A percentile compares a stretch with the other conserved stretches of the same genome.
Evolutionary conservation across 2,329 filamentous ascomycete species (phyloP).

Genomic region (Sporothrix pseudoabietina): DNA sequence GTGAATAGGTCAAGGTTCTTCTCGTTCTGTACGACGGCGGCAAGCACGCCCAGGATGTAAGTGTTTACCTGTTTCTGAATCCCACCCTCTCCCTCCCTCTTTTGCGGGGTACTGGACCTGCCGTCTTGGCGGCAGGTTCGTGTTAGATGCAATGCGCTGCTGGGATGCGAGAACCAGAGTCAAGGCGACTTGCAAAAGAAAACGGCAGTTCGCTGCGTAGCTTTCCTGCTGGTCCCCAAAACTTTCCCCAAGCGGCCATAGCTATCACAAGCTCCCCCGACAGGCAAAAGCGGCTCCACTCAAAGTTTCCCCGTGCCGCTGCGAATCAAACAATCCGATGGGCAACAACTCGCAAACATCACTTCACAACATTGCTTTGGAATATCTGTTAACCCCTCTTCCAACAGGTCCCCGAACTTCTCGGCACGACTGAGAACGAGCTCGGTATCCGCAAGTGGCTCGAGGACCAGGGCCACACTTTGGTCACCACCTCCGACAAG

Average conservation of each 20-base stretch:
- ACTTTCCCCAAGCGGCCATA: neutral
- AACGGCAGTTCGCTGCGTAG: constrained; percentile 3
- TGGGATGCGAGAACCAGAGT: neutral
- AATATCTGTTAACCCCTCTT: neutral
- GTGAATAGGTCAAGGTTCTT: constrained; percentile 86
- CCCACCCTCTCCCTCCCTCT: neutral
- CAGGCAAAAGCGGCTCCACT: neutral
- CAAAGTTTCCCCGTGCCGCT: constrained; percentile 17
- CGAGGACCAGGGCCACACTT: constrained; percentile 92
- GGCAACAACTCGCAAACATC: neutral
- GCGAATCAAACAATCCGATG: constrained; percentile 16
- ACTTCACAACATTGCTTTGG: too few species aligned
- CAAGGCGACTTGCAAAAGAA: neutral
- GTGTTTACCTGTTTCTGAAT: constrained; percentile 36
- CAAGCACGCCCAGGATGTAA: constrained; percentile 83
- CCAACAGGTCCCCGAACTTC: constrained; percentile 67
- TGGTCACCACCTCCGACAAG: constrained; percentile 97
- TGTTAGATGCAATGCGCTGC: neutral
- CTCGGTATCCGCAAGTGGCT: constrained; percentile 97
- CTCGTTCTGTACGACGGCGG: constrained; percentile 90
- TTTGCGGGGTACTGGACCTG: neutral
- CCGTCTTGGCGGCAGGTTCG: constrained; percentile 10
- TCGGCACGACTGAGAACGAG: constrained; percentile 98
- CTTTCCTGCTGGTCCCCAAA: neutral
- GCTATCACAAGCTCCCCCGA: neutral